phyloP scores from a whole-genome alignment of 345 rosid species.

The Isatis tinctoria region DNA sequence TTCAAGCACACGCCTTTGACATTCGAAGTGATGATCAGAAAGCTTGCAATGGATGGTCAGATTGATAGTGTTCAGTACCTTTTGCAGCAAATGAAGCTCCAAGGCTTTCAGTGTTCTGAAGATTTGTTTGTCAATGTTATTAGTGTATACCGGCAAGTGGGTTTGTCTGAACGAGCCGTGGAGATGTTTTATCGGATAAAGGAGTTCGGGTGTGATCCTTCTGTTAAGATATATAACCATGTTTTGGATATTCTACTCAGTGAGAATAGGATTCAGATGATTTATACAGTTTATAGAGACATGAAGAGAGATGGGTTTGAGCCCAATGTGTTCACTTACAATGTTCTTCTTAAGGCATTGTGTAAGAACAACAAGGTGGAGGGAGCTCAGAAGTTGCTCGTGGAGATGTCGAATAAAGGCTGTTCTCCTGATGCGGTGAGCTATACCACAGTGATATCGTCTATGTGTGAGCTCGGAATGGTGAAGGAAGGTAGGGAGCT shows the following conservation, averaged over 20 bases:
- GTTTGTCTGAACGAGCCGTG: constrained; percentile 67
- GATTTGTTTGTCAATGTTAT: constrained; percentile 61
- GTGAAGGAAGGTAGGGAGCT: constrained; percentile 69
- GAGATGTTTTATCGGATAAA: constrained; percentile 70
- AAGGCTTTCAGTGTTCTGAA: constrained; percentile 62
- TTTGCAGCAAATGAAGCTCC: constrained; percentile 88
- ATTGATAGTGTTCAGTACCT: constrained; percentile 73
- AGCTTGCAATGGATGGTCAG: constrained; percentile 47
- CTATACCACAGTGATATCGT: constrained; percentile 68
- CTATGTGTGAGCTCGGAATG: constrained; percentile 66
- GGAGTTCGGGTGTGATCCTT: constrained; percentile 76
- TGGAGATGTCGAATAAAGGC: constrained; percentile 62
- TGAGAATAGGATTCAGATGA: constrained; percentile 65
- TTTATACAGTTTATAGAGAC: constrained; percentile 54
- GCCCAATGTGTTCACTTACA: constrained; percentile 77
- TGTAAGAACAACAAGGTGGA: constrained; percentile 78
- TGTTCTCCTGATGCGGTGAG: constrained; percentile 81
- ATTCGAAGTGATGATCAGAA: constrained; percentile 59
- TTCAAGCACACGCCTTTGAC: constrained; percentile 71
- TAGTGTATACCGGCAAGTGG: constrained; percentile 43
- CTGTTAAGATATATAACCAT: constrained; percentile 75
- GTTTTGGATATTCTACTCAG: constrained; percentile 72
- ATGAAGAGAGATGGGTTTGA: constrained; percentile 85
- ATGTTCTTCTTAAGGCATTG: constrained; percentile 79
- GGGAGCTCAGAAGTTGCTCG: constrained; percentile 66